Conservation (phyloP, 192 early-diverging fungal genomes). For the Helicostylum pulchrum region DNA sequence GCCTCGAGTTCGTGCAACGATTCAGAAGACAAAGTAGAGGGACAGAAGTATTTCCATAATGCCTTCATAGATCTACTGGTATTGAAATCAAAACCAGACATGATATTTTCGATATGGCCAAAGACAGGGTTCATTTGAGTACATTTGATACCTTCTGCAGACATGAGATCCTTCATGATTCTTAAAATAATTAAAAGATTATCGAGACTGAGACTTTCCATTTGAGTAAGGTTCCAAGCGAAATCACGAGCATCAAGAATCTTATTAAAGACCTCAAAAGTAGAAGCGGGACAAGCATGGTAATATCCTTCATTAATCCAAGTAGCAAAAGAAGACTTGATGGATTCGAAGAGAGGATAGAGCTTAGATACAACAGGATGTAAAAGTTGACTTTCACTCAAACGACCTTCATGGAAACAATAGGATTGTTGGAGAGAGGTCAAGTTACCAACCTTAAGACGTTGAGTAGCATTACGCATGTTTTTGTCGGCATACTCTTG, state of each 20-base stretch:
- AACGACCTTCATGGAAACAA: slow-evolving; percentile 30
- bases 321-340: slow-evolving; percentile 24
- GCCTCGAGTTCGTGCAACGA: slow-evolving; percentile 42
- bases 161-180: slow-evolving; percentile 34
- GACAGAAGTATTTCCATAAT: slow-evolving; percentile 53
- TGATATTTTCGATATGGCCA: slow-evolving; percentile 12
- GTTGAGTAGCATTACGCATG: slow-evolving; percentile 16
- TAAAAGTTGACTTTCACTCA: slow-evolving; percentile 41
- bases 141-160: not conserved
- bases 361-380: slow-evolving; percentile 43
- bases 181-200: slow-evolving; percentile 51
- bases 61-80: slow-evolving; percentile 50
- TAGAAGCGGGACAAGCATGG: not conserved
- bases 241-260: slow-evolving; percentile 54
- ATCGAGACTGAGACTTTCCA: slow-evolving; percentile 44
- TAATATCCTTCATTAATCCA: slow-evolving; percentile 31
- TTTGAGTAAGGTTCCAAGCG: slow-evolving; percentile 47
- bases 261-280: slow-evolving; percentile 30
- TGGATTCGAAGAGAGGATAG: slow-evolving; percentile 43
- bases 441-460: slow-evolving; percentile 28
- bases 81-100: slow-evolving; percentile 31
- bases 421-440: slow-evolving; percentile 44
- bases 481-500: slow-evolving; percentile 28
- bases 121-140: not conserved
- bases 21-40: slow-evolving; percentile 43